Conservation (phyloP, 352 stramenopile species). For the Globisporangium camurandrum region DNA sequence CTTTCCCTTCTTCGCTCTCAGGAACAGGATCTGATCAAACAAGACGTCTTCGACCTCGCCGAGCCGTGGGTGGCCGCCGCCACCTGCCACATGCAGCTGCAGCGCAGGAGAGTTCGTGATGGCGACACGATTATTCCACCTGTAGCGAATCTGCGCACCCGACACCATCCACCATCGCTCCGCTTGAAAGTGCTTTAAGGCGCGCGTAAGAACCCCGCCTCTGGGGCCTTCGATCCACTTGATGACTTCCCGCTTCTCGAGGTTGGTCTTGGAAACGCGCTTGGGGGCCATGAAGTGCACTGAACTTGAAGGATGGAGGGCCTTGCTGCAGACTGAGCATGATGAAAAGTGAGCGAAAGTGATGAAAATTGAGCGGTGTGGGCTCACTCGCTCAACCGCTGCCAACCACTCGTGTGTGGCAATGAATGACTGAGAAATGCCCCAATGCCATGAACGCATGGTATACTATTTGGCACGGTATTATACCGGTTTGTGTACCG, state of each 20-base stretch:
- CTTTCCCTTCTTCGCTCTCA: conserved; percentile 9
- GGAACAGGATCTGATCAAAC: conserved; percentile 10
- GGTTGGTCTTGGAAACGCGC: conserved; percentile 6
- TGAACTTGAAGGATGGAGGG: too few species aligned
- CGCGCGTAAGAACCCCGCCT: conserved; percentile 10
- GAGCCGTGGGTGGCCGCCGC: too few species aligned
- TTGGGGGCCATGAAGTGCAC: neutral
- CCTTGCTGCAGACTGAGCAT: too few species aligned
- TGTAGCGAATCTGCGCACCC: conserved; percentile 14
- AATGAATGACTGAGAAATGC: too few species aligned
- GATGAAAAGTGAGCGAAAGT: too few species aligned
- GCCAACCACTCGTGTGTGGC: too few species aligned
- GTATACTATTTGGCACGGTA: too few species aligned
- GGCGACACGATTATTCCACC: conserved; percentile 10
- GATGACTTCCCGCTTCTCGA: conserved; percentile 14
- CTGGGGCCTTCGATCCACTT: conserved; percentile 10
- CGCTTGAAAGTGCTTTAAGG: conserved; percentile 11
- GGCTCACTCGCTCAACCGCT: too few species aligned
- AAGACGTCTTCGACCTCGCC: conserved; percentile 13
- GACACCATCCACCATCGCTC: conserved; percentile 10
- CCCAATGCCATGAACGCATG: too few species aligned
- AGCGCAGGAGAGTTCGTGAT: conserved; percentile 12
- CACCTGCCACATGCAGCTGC: too few species aligned
- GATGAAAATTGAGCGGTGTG: too few species aligned
- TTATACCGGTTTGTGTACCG: too few species aligned